These are phyloP conservation scores for Lipomyces mesembrius DNA, from an alignment of 805 yeast genomes.

Conservation along the genomic window DNA sequence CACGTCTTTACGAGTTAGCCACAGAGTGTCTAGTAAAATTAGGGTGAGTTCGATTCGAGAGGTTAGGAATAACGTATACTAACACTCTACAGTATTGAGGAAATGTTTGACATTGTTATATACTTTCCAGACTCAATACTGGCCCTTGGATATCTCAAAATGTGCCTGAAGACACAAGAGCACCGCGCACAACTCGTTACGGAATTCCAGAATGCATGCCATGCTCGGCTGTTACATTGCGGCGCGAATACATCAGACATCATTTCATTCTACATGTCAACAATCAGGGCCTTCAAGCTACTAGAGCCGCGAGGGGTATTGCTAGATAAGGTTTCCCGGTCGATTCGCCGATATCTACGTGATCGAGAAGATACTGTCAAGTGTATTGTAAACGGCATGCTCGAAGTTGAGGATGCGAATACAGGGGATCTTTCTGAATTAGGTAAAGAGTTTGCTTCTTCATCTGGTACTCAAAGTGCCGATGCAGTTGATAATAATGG, in stretches of 20 bases:
- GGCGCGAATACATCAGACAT: slow-evolving; percentile 80
- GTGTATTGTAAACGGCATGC: slow-evolving; percentile 70
- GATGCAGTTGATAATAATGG: slow-evolving; percentile 46
- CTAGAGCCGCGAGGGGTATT: slow-evolving; percentile 89
- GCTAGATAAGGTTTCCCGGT: slow-evolving; percentile 75
- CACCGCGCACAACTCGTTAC: slow-evolving; percentile 61
- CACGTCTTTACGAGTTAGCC: slow-evolving; percentile 23
- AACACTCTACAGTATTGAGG: slow-evolving; percentile 51
- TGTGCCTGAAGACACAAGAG: slow-evolving; percentile 53
- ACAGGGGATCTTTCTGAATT: slow-evolving; percentile 59
- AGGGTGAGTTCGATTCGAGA: slow-evolving; percentile 41
- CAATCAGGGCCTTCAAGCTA: slow-evolving; percentile 69
- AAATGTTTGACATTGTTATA: slow-evolving; percentile 62
- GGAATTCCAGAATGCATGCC: slow-evolving; percentile 54
- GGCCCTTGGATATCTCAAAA: slow-evolving; percentile 62
- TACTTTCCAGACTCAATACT: slow-evolving; percentile 57
- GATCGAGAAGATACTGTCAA: slow-evolving; percentile 74
- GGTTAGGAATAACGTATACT: slow-evolving; percentile 65
- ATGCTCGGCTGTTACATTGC: slow-evolving; percentile 63
- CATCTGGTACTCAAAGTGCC: slow-evolving; percentile 22
- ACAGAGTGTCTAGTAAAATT: slow-evolving; percentile 23
- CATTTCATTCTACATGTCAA: slow-evolving; percentile 67
- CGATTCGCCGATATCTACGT: slow-evolving; percentile 71
- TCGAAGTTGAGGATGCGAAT: slow-evolving; percentile 53
- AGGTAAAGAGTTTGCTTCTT: slow-evolving; percentile 44